phyloP scores from a whole-genome alignment of 805 yeast genomes.

The Ogataea pilisensis region DNA sequence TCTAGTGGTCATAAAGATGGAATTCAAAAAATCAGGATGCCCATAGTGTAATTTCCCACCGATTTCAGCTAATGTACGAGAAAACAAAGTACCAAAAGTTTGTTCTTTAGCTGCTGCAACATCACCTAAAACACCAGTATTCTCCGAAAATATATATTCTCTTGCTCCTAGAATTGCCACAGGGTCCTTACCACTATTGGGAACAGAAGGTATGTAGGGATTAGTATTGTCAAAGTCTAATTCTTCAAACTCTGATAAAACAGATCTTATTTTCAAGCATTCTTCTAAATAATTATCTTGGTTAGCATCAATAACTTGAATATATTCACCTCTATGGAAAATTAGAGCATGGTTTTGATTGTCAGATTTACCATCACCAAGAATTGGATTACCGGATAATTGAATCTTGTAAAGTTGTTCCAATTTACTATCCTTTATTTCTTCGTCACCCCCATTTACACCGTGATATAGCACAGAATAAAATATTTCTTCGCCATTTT shows the following conservation, averaged over 20 bases:
- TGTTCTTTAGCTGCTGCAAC: constrained; percentile 91
- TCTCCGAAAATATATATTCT: constrained; percentile 83
- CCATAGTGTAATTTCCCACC: constrained; percentile 88
- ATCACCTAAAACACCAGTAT: constrained; percentile 81
- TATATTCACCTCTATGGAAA: constrained; percentile 88
- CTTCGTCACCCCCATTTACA: constrained; percentile 47
- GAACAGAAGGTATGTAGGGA: constrained; percentile 52
- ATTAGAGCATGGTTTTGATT: constrained; percentile 86
- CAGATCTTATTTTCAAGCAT: constrained; percentile 82
- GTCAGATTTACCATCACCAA: constrained; percentile 97
- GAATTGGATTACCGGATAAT: constrained; percentile 73
- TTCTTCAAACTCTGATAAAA: constrained; percentile 88
- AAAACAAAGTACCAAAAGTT: constrained; percentile 80
- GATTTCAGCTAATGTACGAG: constrained; percentile 77
- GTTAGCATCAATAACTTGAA: constrained; percentile 92
- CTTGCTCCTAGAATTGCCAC: constrained; percentile 87
- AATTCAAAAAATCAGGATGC: constrained; percentile 81
- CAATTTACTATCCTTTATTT: constrained; percentile 28
- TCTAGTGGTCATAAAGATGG: constrained; percentile 75
- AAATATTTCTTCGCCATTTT: constrained; percentile 31
- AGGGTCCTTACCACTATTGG: constrained; percentile 41
- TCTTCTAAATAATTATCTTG: constrained; percentile 95
- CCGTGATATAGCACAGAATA: constrained; percentile 73
- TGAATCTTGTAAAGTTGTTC: constrained; percentile 56
- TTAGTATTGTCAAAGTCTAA: constrained; percentile 44